A percentile compares a stretch with the other conserved stretches of the same genome.
Evolutionary conservation across 2,329 filamentous ascomycete species (phyloP).

Genomic region (Neonectria coccinea): DNA sequence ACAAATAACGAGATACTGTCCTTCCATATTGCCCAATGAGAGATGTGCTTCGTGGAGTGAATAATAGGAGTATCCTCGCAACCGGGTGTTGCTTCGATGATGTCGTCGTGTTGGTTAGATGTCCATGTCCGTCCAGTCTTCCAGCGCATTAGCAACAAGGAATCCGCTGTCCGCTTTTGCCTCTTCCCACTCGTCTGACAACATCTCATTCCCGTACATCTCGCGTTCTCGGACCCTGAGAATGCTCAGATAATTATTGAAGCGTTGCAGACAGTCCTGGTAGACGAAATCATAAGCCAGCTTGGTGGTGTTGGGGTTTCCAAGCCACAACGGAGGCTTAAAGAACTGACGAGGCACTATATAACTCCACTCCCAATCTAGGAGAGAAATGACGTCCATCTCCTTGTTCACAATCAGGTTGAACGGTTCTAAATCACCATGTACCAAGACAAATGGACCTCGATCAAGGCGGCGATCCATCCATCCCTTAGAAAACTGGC

Average conservation of each 20-base stretch:
- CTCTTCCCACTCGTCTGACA: slow-evolving; percentile 19
- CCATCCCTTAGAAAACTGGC: slow-evolving; percentile 28
- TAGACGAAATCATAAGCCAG: slow-evolving; percentile 7
- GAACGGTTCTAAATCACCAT: slow-evolving; percentile 41
- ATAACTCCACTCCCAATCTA: slow-evolving; percentile 41
- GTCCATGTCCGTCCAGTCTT: slow-evolving; percentile 9
- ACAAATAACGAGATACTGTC: neutral
- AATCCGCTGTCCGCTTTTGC: slow-evolving; percentile 1
- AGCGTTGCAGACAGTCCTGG: slow-evolving; percentile 8
- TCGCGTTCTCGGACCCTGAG: slow-evolving; percentile 3
- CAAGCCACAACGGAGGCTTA: slow-evolving; percentile 32
- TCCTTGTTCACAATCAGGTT: slow-evolving; percentile 38
- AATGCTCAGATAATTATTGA: neutral
- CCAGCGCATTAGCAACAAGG: slow-evolving; percentile 8
- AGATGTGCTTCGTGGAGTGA: neutral
- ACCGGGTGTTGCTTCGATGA: neutral
- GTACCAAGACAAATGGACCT: slow-evolving; percentile 42
- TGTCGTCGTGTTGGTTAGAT: neutral
- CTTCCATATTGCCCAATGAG: neutral
- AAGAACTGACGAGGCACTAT: slow-evolving; percentile 37
- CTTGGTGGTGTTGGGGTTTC: neutral
- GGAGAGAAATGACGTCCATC: slow-evolving; percentile 28
- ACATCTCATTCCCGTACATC: neutral
- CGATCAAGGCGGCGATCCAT: slow-evolving; percentile 18
- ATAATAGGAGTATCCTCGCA: neutral